phyloP scores from a whole-genome alignment of 2,329 filamentous ascomycete genomes.

The Talaromyces sp. region DNA sequence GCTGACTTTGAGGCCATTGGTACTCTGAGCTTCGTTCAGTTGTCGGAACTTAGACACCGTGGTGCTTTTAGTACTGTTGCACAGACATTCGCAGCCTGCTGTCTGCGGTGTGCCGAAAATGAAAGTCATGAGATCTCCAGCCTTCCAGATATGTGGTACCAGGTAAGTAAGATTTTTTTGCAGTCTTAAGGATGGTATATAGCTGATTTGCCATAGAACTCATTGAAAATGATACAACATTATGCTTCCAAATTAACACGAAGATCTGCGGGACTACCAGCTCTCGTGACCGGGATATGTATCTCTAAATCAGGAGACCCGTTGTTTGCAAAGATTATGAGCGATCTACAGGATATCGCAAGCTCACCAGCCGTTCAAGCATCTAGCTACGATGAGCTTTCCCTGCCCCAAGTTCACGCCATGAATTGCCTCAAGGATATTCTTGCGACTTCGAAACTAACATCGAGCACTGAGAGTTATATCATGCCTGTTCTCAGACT shows the following conservation, averaged over 20 bases:
- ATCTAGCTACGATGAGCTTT: conserved; percentile 43
- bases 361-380: conserved; percentile 32
- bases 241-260: conserved; percentile 79
- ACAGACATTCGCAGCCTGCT: conserved; percentile 80
- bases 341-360: conserved; percentile 42
- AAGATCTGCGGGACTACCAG: conserved; percentile 86
- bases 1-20: conserved; percentile 67
- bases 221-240: conserved; percentile 67
- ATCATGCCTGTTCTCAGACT: conserved; percentile 72
- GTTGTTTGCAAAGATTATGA: conserved; percentile 43
- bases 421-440: conserved; percentile 92
- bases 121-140: conserved; percentile 42
- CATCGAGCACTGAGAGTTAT: conserved; percentile 69
- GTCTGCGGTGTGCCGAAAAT: conserved; percentile 62
- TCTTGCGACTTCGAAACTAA: conserved; percentile 77
- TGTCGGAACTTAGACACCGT: conserved; percentile 79
- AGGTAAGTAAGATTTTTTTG: conserved; percentile 45
- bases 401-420: conserved; percentile 87
- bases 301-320: conserved; percentile 56
- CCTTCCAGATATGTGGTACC: conserved; percentile 69
- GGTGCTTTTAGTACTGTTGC: conserved; percentile 93
- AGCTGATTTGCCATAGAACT: conserved; percentile 34
- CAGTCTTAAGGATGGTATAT: conserved; percentile 9
- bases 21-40: conserved; percentile 73
- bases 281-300: conserved; percentile 78